phyloP scores from a whole-genome alignment of 495 filamentous ascomycete genomes.

The Stereocaulon alpinum region DNA sequence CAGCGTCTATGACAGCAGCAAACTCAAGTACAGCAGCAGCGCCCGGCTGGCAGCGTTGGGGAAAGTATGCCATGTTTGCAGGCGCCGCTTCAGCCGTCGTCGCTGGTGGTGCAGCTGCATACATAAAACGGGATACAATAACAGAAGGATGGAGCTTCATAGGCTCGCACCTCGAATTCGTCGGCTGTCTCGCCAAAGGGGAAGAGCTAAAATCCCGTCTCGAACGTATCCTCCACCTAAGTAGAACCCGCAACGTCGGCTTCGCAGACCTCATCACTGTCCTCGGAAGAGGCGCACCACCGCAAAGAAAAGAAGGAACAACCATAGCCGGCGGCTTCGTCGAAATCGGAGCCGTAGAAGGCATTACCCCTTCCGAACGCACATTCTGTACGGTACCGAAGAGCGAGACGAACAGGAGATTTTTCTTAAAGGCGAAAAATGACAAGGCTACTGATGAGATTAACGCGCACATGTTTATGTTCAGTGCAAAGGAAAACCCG shows the following conservation, averaged over 20 bases:
- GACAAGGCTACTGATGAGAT: constrained; percentile 68
- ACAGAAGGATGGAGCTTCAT: constrained; percentile 66
- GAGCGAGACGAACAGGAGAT: constrained; percentile 36
- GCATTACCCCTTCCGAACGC: constrained; percentile 34
- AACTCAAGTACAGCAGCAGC: constrained; percentile 42
- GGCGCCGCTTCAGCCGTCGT: constrained; percentile 72
- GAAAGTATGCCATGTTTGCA: constrained; percentile 71
- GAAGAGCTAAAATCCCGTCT: constrained; percentile 67
- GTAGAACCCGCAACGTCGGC: constrained; percentile 46
- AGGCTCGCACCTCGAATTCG: constrained; percentile 87
- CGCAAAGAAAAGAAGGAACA: constrained; percentile 21
- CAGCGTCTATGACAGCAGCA: constrained; percentile 26
- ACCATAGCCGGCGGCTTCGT: constrained; percentile 19
- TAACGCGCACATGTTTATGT: constrained; percentile 82
- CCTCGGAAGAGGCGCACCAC: constrained; percentile 53
- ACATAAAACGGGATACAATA: constrained; percentile 70
- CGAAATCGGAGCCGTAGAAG: constrained; percentile 34
- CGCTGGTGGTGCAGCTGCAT: constrained; percentile 81
- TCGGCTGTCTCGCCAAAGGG: constrained; percentile 71
- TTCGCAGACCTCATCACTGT: constrained; percentile 77
- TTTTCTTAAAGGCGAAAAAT: constrained; percentile 44
- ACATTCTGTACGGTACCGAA: constrained; percentile 81
- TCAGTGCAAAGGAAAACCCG: constrained; percentile 68
- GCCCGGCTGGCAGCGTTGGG: constrained; percentile 62
- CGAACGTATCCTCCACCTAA: constrained; percentile 44